Conservation (phyloP, 345 rosid genomes). For the Microcos paniculata region DNA sequence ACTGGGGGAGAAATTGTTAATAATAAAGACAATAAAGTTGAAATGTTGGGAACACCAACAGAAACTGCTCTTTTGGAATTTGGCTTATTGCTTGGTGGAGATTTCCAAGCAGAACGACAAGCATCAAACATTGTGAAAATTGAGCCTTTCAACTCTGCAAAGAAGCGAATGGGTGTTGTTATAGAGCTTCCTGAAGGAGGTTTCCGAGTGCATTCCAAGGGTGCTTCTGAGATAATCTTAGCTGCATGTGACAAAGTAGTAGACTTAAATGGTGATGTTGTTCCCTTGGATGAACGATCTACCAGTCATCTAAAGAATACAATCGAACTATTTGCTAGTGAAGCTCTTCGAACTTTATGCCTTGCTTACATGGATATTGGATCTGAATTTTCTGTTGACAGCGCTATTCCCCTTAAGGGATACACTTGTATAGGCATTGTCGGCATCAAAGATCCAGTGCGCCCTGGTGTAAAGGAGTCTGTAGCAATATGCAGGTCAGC, state of each 20-base stretch:
- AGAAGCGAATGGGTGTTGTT: conserved; percentile 85
- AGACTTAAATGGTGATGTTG: conserved; percentile 64
- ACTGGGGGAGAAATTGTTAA: conserved; percentile 90
- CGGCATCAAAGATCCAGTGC: conserved; percentile 85
- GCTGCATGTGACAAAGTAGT: conserved; percentile 74
- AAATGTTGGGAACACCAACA: conserved; percentile 95
- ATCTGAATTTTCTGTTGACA: conserved; percentile 49
- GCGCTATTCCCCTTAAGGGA: conserved; percentile 54
- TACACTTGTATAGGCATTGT: conserved; percentile 75
- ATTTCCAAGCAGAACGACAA: conserved; percentile 55
- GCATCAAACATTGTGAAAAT: conserved; percentile 62
- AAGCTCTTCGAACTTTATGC: conserved; percentile 95
- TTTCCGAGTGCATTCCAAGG: conserved; percentile 69
- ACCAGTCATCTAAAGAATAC: conserved; percentile 40
- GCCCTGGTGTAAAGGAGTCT: conserved; percentile 81
- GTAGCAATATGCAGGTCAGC: conserved; percentile 83
- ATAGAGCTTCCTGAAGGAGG: conserved; percentile 69
- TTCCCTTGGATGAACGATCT: conserved; percentile 62
- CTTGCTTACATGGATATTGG: conserved; percentile 73
- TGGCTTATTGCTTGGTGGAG: conserved; percentile 77
- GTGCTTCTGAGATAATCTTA: conserved; percentile 85
- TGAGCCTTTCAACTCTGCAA: conserved; percentile 89
- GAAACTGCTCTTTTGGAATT: conserved; percentile 90
- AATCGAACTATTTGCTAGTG: conserved; percentile 79
- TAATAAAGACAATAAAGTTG: conserved; percentile 48